Evolutionary conservation across 139 green algal genomes (phyloP).

Genomic region (Coccomyxa sp.): DNA sequence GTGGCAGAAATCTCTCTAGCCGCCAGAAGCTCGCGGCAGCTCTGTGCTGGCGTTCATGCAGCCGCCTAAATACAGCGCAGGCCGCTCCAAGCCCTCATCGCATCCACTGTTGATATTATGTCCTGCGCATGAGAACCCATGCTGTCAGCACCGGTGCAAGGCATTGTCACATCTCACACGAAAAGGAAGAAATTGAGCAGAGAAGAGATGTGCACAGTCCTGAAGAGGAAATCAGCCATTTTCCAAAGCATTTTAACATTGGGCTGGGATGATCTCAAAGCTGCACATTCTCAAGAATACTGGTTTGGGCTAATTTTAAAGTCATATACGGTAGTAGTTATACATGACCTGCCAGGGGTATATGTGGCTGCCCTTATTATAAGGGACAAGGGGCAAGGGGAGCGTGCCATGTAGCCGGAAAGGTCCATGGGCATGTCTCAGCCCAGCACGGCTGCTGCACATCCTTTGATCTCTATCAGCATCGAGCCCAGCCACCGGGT

Average conservation of each 20-base stretch:
- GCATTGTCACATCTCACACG: background rate
- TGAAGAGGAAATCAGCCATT: no score
- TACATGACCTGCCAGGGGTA: no score
- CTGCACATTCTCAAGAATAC: no score
- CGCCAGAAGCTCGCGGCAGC: conserved; percentile 75
- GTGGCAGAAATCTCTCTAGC: conserved; percentile 83
- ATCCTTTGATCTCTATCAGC: conserved; percentile 98
- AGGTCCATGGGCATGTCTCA: conserved; percentile 83
- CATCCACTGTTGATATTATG: background rate
- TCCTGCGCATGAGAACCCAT: background rate
- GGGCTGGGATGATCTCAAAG: no score
- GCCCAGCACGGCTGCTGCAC: conserved; percentile 94
- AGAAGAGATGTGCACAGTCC: no score
- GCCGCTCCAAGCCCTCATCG: conserved; percentile 35
- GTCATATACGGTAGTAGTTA: no score
- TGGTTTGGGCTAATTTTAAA: no score
- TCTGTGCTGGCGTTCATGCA: conserved; percentile 75
- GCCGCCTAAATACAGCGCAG: conserved; percentile 84
- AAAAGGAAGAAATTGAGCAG: background rate
- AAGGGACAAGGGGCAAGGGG: conserved; percentile 21
- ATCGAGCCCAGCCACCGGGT: conserved; percentile 89
- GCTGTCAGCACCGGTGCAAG: background rate
- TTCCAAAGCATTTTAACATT: no score
- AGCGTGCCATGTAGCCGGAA: conserved; percentile 81
- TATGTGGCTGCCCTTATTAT: no score